Conservation (phyloP, 2,329 filamentous ascomycete genomes). For the Fusarium sacchari region DNA sequence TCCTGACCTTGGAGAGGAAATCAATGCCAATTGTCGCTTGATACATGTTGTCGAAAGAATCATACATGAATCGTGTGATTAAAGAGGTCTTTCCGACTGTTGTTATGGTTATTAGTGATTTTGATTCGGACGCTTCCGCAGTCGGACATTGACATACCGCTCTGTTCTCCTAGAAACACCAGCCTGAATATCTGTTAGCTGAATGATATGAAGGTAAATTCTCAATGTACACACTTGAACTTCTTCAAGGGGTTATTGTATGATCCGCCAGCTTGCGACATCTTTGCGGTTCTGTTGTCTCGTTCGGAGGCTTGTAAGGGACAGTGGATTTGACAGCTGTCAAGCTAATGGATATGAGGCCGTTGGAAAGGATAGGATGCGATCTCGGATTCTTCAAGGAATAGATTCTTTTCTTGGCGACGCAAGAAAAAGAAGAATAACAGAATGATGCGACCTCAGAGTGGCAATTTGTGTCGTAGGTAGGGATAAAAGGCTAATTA, state of each 20-base stretch:
- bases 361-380: constrained; percentile 5
- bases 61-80: constrained; percentile 99
- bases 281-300: constrained; percentile 56
- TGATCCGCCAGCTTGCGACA: constrained; percentile 85
- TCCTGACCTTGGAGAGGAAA: constrained; percentile 90
- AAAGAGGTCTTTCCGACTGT: constrained; percentile 97
- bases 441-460: constrained; percentile 21
- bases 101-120: constrained; percentile 40
- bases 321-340: constrained; percentile 41
- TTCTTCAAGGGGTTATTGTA: constrained; percentile 99
- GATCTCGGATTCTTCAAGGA: constrained; percentile 7
- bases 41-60: constrained; percentile 99
- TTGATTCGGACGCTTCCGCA: constrained; percentile 24
- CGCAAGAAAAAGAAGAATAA: background rate
- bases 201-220: background rate
- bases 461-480: constrained; percentile 32
- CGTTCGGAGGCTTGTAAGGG: constrained; percentile 21
- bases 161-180: constrained; percentile 98
- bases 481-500: constrained; percentile 28
- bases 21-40: constrained; percentile 99
- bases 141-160: constrained; percentile 71
- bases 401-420: constrained; percentile 3
- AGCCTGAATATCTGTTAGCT: constrained; percentile 66
- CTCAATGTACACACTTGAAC: constrained; percentile 79
- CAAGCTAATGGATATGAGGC: constrained; percentile 30